phyloP scores from a whole-genome alignment of 495 filamentous ascomycete species.

The Xylaria cubensis region DNA sequence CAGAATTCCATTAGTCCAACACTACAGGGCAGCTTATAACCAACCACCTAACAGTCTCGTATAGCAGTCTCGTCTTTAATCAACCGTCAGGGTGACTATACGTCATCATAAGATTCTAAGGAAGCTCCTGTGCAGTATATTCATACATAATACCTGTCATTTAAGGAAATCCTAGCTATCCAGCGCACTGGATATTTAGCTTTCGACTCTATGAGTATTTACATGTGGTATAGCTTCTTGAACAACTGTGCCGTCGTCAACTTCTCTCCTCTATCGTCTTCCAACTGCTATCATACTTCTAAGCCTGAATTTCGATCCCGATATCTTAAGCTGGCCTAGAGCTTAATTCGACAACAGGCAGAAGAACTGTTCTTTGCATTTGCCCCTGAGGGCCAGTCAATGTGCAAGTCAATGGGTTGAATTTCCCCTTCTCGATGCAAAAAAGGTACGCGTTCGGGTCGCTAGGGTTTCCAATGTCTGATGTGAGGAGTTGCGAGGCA shows the following conservation, averaged over 20 bases:
- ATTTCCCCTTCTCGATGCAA: conserved; percentile 40
- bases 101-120: neutral
- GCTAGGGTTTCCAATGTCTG: conserved; percentile 29
- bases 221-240: neutral
- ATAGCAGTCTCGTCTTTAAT: too few relatives aligned
- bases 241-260: neutral
- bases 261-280: neutral
- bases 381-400: conserved; percentile 29
- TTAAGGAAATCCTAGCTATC: neutral
- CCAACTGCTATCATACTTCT: neutral
- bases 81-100: neutral
- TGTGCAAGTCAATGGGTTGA: conserved; percentile 35
- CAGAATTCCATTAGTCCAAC: too few relatives aligned
- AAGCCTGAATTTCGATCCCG: neutral
- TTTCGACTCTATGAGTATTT: neutral
- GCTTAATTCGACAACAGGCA: conserved; percentile 24
- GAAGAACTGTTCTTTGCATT: conserved; percentile 26
- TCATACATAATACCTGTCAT: neutral
- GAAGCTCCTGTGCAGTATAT: neutral
- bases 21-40: too few relatives aligned
- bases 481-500: conserved; percentile 30
- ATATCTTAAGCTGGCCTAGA: conserved; percentile 25
- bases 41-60: too few relatives aligned
- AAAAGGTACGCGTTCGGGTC: conserved; percentile 36
- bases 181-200: neutral